phyloP scores from a whole-genome alignment of 805 yeast genomes.

The Wickerhamiella slavikovae region DNA sequence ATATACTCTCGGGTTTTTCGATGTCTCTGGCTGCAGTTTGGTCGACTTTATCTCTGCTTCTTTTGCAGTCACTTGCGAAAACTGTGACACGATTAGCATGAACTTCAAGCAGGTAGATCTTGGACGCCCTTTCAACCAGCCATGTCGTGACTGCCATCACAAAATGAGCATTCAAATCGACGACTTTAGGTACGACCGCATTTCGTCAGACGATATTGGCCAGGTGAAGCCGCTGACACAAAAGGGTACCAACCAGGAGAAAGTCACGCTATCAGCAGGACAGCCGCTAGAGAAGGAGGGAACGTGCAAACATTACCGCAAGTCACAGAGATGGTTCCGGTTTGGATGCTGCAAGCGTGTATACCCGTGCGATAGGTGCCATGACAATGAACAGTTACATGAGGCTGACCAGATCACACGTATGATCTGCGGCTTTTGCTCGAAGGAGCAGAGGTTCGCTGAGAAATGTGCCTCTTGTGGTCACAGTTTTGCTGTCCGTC shows the following conservation, averaged over 20 bases:
- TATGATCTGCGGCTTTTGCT: conserved; percentile 24
- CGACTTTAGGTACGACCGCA: conserved; percentile 15
- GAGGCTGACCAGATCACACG: conserved; percentile 19
- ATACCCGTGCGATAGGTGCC: conserved; percentile 24
- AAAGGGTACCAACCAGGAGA: conserved; percentile 10
- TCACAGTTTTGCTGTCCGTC: conserved; percentile 17
- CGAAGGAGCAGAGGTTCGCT: conserved; percentile 21
- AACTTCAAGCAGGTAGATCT: conserved; percentile 16
- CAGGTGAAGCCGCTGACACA: conserved; percentile 7
- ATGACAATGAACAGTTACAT: conserved; percentile 20
- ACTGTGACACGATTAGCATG: conserved; percentile 16
- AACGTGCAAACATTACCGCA: conserved; percentile 21
- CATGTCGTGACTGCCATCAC: conserved; percentile 20
- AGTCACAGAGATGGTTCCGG: conserved; percentile 24
- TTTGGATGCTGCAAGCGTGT: conserved; percentile 24
- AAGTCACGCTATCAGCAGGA: conserved; percentile 18
- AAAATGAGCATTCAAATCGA: conserved; percentile 18
- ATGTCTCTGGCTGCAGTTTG: conserved; percentile 19
- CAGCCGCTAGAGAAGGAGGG: conserved; percentile 21
- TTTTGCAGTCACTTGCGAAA: conserved; percentile 19
- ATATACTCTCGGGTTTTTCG: conserved; percentile 19
- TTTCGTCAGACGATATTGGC: conserved; percentile 15
- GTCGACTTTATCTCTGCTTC: conserved; percentile 19
- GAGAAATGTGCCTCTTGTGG: conserved; percentile 19
- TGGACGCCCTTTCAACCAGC: conserved; percentile 15